Evolutionary conservation across 148 eudicot species (phyloP).

Genomic region (Pharnaceum exiguum): DNA sequence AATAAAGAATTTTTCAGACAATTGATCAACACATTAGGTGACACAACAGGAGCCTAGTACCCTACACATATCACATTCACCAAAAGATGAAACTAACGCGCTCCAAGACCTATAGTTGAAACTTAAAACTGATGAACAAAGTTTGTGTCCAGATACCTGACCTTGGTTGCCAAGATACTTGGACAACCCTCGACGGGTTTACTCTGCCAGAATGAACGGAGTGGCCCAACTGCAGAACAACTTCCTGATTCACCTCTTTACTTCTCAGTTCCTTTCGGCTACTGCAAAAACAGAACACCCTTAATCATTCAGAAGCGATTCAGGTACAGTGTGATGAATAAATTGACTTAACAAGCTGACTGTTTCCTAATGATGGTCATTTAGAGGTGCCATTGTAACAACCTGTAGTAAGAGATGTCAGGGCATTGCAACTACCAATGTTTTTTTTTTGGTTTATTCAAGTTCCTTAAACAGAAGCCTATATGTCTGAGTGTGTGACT

Average conservation of each 20-base stretch:
- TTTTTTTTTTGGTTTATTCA: too few species aligned
- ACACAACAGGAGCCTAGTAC: too few species aligned
- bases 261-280: conserved; percentile 60
- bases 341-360: too few species aligned
- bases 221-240: conserved; percentile 22
- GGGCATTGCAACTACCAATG: too few species aligned
- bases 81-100: too few species aligned
- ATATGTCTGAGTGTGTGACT: too few species aligned
- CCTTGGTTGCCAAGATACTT: conserved; percentile 93
- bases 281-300: conserved; percentile 22
- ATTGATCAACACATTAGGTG: neutral
- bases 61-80: neutral
- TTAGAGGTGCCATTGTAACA: neutral
- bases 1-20: conserved; percentile 16
- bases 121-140: neutral
- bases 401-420: too few species aligned
- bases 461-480: too few species aligned
- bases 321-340: too few species aligned
- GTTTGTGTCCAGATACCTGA: conserved; percentile 53
- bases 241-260: conserved; percentile 26
- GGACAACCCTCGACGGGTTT: conserved; percentile 65
- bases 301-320: neutral
- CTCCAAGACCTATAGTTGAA: too few species aligned
- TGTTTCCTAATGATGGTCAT: neutral
- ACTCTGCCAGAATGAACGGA: conserved; percentile 31